Evolutionary conservation across 306 rosid genomes (phyloP), one percentile per base, ranked within the genome.

Genomic region (Gastrolobium bilobum): DNA sequence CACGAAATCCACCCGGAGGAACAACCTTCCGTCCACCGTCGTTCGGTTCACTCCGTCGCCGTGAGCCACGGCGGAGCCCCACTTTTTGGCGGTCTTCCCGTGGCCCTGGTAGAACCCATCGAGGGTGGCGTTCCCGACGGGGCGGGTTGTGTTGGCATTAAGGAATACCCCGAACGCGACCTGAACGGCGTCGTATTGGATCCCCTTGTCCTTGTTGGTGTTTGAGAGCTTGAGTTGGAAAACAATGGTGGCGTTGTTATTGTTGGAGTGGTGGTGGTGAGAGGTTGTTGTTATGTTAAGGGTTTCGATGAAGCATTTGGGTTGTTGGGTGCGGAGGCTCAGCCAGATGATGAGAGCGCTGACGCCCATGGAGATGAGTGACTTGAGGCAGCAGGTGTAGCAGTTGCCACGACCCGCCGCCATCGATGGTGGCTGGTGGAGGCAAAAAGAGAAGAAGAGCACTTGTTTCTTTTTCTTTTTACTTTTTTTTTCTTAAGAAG

Each of bases 81-180:
- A 2, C 77, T 75, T 92, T 30, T 2, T 62, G 3, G 94, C 89
- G 39, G 62, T 84, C 83, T 88, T 92, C 10, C 79, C 48, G 70
- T 84, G 93, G 2, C 98, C 98, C 81, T 94, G 98, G 43, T 87
- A 83, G 76, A 94, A 94, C 13, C 64, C 73, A 2, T 7, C 4
- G 7, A 88, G 63, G 0, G 68, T 81, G 4, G 39, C 1, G 42
- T 72, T 68, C 3, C 79, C 84, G 0, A 90, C 60, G 8, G 60
- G 73, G 5, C 20, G 66, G 30, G 66, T 69, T 40, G 11, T 52
- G 71, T 81, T 81, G 52, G 35, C 65, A 20, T 29, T 51, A 38
- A 73, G 30, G 14, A 84, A 73, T 31, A 74, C 3, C 6, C 26
- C 8, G 38, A 94, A 79, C 4, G 81, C 70, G 62, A 94, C 63